These are phyloP conservation scores for Rhinocladiella mackenziei DNA, from an alignment of 2,329 filamentous ascomycete species.

Conservation along the genomic window DNA sequence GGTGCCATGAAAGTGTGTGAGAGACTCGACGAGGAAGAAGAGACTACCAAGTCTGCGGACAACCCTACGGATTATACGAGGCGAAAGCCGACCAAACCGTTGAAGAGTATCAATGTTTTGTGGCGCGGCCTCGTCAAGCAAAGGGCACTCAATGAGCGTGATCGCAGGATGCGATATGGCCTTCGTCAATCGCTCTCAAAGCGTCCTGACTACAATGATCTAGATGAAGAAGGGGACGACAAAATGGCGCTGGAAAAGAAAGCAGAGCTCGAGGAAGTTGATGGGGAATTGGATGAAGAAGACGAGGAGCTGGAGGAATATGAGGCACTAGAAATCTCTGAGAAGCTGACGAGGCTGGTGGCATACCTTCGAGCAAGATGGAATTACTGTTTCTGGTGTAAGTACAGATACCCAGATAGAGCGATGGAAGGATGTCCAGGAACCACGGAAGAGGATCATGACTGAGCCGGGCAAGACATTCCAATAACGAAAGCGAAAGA, in stretches of 20 bases:
- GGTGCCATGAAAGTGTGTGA: slow-evolving; percentile 82
- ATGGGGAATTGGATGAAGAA: slow-evolving; percentile 68
- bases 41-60: slow-evolving; percentile 23
- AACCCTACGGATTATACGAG: neutral
- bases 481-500: neutral
- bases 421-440: slow-evolving; percentile 92
- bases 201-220: slow-evolving; percentile 64
- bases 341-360: slow-evolving; percentile 65
- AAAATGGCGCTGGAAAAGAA: slow-evolving; percentile 56
- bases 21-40: slow-evolving; percentile 55
- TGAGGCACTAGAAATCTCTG: slow-evolving; percentile 61
- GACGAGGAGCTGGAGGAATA: slow-evolving; percentile 79
- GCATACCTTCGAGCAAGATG: slow-evolving; percentile 66
- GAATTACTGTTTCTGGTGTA: slow-evolving; percentile 95
- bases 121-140: slow-evolving; percentile 72
- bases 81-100: slow-evolving; percentile 45
- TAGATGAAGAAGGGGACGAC: slow-evolving; percentile 69
- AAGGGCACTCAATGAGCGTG: slow-evolving; percentile 66
- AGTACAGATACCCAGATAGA: slow-evolving; percentile 64
- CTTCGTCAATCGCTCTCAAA: slow-evolving; percentile 60
- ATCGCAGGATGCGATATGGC: slow-evolving; percentile 61
- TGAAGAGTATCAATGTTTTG: slow-evolving; percentile 69
- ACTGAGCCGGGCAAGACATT: slow-evolving; percentile 37
- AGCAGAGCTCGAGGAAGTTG: slow-evolving; percentile 46
- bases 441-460: slow-evolving; percentile 75